Evolutionary conservation across 2,329 filamentous ascomycete genomes (phyloP), one percentile per base, ranked within the genome.

Genomic region (Ophiostoma piceae): DNA sequence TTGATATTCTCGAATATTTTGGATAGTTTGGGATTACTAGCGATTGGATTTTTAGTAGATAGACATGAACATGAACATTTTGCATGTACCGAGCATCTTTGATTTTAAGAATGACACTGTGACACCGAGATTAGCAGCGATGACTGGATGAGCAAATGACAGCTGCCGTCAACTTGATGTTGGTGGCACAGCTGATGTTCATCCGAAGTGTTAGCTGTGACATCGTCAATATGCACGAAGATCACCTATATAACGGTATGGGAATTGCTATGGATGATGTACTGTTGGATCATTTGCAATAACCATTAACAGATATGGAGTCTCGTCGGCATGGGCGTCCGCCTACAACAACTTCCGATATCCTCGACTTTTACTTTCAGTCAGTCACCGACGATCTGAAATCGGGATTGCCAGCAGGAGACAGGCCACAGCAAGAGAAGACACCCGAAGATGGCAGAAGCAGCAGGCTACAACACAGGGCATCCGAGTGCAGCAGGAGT

Each of bases 41-140:
- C 64, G 35, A 69, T 39, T 47, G 37, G 35, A 16, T 41, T 67
- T 67, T 47, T 62, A 22, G 64, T 62, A 67, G 68, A 69, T 69
- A 69, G 68, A 69, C 35, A 69, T 37, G 68, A 65, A 32, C 57
- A 62, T 62, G 51, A 62, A 29, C 12, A 62, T 32, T 9, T 2
- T 62, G 3, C 57, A 62, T 62, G 57, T 32, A 37, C 26, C 26
- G n/a, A 57, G 16, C 43, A 47, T 47, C 43, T 47, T 47, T 47
- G 16, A 16, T 47, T 8, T 47, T 47, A 6, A n/a, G 11, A 14
- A 12, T 47, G 43, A n/a, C 19, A 47, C 7, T n/a, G 43, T 47
- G 43, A 47, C 43, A 19, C 43, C 14, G 19, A n/a, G 16, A 47
- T 5, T n/a, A n/a, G 43, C 16, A n/a, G 1, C 19, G 5, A 47